Evolutionary conservation across 371 early-diverging fungal species (phyloP), one percentile per base, ranked within the genome.

Genomic region (Mortierella polycephala): DNA sequence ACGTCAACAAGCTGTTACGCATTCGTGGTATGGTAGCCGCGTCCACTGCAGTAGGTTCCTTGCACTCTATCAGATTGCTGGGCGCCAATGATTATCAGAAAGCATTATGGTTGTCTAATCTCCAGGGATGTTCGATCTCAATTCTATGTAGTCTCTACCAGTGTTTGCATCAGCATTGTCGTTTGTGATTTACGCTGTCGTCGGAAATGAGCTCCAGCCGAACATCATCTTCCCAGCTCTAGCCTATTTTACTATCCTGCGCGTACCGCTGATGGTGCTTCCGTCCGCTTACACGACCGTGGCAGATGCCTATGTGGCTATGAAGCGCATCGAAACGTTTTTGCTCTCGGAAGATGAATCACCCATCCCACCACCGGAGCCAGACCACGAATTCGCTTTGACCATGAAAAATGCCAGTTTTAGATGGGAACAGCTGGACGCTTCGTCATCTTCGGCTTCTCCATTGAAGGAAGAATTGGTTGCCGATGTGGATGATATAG

Each of bases 191-290:
- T 85, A 83, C 37, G 64, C 56, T 20, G 67, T 70, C 21, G 59
- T 77, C 23, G 83, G 84, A n/a, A 67, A 76, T 5, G 39, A 55
- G 21, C 77, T 85, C 9, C 42, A 55, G 12, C 18, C 85, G 0
- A 60, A 63, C 0, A 65, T 81, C 37, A 67, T 85, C 20, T 87
- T 86, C 66, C 70, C 84, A 7, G 71, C 86, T 4, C 65, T 87
- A 1, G 79, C 87, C 14, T 69, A 80, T 46, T 86, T 86, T 55
- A 84, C 83, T 51, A 46, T 77, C n/a, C 65, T 83, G 7, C 80
- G 88, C 4, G 83, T 89, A n/a, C 94, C 94, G 7, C 80, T 94
- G 61, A 90, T 91, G 85, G 85, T 93, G 66, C 67, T 93, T 8
- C 95, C 95, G 2, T 79, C 83, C 7, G 72, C 88, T 6, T 82